Base-by-base conservation (phyloP, 2,329 filamentous ascomycete genomes). In the Fonsecaea monophora region DNA sequence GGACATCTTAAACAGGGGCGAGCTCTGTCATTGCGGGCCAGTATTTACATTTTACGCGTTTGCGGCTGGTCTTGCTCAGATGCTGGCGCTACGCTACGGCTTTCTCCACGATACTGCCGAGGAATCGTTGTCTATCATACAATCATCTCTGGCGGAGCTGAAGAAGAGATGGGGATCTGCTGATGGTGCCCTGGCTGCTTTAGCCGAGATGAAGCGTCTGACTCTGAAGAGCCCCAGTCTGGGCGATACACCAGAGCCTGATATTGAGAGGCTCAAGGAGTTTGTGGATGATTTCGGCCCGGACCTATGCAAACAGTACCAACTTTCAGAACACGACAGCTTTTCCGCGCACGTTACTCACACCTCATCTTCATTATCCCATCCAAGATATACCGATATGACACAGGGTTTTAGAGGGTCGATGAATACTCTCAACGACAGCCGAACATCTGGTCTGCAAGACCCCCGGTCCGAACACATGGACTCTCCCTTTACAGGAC, bases 1-100 rank as follows among this genome's bases (percentile, higher is more conserved):
- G 60, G 77, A 79, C 50, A 78, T 81, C 54, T 75, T 81, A 25
- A 75, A 78, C 25, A 73, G 77, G 0, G 78, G 80, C 59, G 78
- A 82, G 53, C 48, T 66, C 40, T 56, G 59, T 18, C 53, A 62
- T 50, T 60, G 48, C 21, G 64, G 59, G n/a, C 64, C 64, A n/a
- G 64, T 60, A 10, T 66, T 59, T 21, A 60, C 60, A 13, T 66
- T 66, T 35, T 66, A 66, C 59, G 59, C 53, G 18, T 50, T 66
- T 62, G 64, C 60, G 9, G 64, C 64, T 8, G 64, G 64, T 2
- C 64, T 66, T 4, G 60, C 64, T 15, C 64, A 66, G 30, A 15
- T 66, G n/a, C 38, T 53, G 10, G 64, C 42, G 0, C 32, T 60
- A 8, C 40, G 54, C 8, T 66, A 66, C 34, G 53, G 18, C 2